Conservation (phyloP, 495 filamentous ascomycete genomes). For the Filosporella fistucella region DNA sequence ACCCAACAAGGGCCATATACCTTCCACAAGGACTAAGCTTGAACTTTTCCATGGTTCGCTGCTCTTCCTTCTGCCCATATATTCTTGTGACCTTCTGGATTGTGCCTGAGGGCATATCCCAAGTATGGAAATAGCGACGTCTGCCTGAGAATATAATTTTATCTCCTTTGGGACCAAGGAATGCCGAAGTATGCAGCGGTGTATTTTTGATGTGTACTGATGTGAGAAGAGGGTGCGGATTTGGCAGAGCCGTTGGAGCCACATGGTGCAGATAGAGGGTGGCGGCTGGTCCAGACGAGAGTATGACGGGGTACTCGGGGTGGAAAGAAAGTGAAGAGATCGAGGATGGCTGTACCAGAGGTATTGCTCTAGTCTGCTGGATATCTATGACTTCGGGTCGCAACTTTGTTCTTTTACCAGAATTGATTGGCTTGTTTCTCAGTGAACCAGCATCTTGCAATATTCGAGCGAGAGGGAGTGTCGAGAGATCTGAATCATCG, state of each 20-base stretch:
- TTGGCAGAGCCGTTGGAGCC: slow-evolving; percentile 63
- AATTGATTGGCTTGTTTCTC: slow-evolving; percentile 34
- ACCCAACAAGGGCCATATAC: slow-evolving; percentile 76
- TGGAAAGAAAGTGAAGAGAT: slow-evolving; percentile 86
- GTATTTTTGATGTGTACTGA: slow-evolving; percentile 81
- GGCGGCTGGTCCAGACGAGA: slow-evolving; percentile 81
- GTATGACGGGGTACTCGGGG: slow-evolving; percentile 77
- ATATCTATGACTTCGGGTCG: slow-evolving; percentile 87
- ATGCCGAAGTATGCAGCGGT: slow-evolving; percentile 73
- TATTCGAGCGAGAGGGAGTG: slow-evolving; percentile 73
- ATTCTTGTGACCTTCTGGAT: slow-evolving; percentile 75
- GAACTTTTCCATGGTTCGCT: slow-evolving; percentile 87
- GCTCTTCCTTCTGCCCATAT: slow-evolving; percentile 77
- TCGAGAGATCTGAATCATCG: slow-evolving; percentile 57
- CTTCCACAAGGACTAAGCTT: slow-evolving; percentile 79
- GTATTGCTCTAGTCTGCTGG: slow-evolving; percentile 50
- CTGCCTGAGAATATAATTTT: slow-evolving; percentile 82
- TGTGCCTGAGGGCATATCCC: slow-evolving; percentile 76
- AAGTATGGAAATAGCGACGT: slow-evolving; percentile 88
- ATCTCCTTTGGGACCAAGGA: slow-evolving; percentile 55
- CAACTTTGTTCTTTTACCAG: slow-evolving; percentile 55
- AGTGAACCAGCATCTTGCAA: slow-evolving; percentile 63
- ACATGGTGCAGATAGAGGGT: slow-evolving; percentile 87
- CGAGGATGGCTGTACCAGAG: slow-evolving; percentile 56
- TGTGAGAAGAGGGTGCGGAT: slow-evolving; percentile 80